Percentiles rank a stretch among this genome's conserved stretches.
Evolutionary conservation across 495 filamentous ascomycete genomes (phyloP).

Genomic region (Hypomontagnella submonticulosa): DNA sequence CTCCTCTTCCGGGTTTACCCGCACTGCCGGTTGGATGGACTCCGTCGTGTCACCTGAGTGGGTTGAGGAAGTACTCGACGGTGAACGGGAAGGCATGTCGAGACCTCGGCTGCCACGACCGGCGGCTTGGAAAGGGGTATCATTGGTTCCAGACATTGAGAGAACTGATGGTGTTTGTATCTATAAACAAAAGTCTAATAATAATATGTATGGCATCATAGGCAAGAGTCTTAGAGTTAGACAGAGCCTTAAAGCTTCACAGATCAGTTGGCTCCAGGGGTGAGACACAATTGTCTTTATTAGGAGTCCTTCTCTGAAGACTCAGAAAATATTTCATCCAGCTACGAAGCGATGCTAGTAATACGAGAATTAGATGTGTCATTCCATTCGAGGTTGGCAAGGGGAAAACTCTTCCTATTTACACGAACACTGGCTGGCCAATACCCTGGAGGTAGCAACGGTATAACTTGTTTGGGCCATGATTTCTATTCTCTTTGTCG

Average conservation of each 20-base stretch:
- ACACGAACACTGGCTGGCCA: conserved; percentile 18
- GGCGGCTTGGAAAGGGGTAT: conserved; percentile 7
- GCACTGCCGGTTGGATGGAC: conserved; percentile 20
- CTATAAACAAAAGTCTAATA: conserved; percentile 18
- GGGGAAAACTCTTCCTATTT: conserved; percentile 32
- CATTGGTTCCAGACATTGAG: conserved; percentile 35
- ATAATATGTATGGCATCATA: conserved; percentile 22
- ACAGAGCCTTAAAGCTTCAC: conserved; percentile 9
- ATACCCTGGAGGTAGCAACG: conserved; percentile 2
- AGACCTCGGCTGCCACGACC: conserved; percentile 5
- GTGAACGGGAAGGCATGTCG: neutral
- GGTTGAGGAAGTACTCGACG: conserved; percentile 34
- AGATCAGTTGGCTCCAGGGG: conserved; percentile 1
- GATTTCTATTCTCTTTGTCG: conserved; percentile 19
- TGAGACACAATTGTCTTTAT: conserved; percentile 14
- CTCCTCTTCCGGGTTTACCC: conserved; percentile 11
- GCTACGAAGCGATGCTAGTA: conserved; percentile 15
- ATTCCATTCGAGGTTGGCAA: conserved; percentile 22
- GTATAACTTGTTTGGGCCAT: conserved; percentile 14
- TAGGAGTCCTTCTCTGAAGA: conserved; percentile 16
- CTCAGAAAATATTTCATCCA: conserved; percentile 1
- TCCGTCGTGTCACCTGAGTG: conserved; percentile 33
- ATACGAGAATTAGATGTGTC: conserved; percentile 16
- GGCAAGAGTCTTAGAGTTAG: conserved; percentile 12
- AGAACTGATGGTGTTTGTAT: neutral